Base-by-base conservation (phyloP, 2,329 filamentous ascomycete species). In the Sporothrix pseudoabietina region DNA sequence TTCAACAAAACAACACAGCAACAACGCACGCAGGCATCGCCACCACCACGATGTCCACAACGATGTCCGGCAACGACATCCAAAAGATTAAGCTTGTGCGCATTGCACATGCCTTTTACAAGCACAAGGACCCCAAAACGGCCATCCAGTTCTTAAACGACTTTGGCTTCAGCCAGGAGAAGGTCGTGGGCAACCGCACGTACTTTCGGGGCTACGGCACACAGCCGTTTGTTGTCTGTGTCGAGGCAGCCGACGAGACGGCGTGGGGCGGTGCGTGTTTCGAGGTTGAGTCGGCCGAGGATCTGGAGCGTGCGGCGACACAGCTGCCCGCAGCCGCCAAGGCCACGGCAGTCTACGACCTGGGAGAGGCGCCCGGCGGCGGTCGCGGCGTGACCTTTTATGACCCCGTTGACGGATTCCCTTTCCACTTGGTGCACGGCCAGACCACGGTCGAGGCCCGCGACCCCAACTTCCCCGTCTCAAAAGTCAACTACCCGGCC, bases 121-220 rank as follows among this genome's bases (percentile, higher is more conserved):
- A 82, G 72, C 84, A 86, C 77, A 77, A 79, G 55, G 79, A 86
- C 76, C 79, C 85, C n/a, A 80, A 80, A 2, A 78, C 79, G 12
- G 83, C 83, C 6, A 78, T 79, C 71, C 72, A 79, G 39, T 87
- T 87, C 77, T 78, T 84, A n/a, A 75, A 80, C 4, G 85, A 86
- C 79, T 87, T 87, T 75, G 85, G 85, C 74, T 85, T 86, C 78
- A 78, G 77, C 54, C 81, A 83, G 76, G 78, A 79, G 10, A 80
- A 81, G 74, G 79, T 78, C 71, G 76, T 79, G 2, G 83, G 81
- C 39, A 80, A 84, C 63, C 83, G 81, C 72, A 85, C 87, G 44
- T 91, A 87, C 82, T 90, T 86, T 79, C 85, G 87, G 55, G 89
- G 89, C 22, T 90, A 90, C 77, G 88, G 89, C 16, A 81, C 80